Evolutionary conservation across 208 protist species (phyloP), one percentile per base, ranked within the genome.

Genomic region (Crithidia fasciculata): DNA sequence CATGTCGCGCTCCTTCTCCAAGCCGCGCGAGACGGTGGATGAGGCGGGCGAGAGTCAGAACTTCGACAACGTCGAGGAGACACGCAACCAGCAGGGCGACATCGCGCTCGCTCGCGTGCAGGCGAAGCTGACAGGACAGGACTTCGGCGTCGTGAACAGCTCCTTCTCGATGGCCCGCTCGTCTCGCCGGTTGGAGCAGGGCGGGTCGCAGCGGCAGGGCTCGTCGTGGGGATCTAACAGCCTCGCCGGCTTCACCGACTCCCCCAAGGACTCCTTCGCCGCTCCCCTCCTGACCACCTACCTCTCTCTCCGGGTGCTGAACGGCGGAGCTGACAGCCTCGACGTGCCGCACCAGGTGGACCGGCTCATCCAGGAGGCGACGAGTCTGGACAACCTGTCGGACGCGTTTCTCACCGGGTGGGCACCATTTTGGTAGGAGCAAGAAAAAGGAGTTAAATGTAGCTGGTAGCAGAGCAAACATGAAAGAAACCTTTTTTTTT

Each of bases 391-490:
- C 53, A 98, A 98, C 63, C 69, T 98, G 2, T 82, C 90, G 2
- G 92, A 96, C 43, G 94, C 94, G 8, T 98, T 92, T 72, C 81
- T 97, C 47, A 95, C 89, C 4, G 94, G 94, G 0, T 98, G 94
- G 94, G 91, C 90, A 40, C 94, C 94, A 8, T 98, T 96, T 78
- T 95, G 91, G 94, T 98, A 87, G 50, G 50, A 59, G 49, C 9
- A 4, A 56, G 3, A 64, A 44, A 2, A 40, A 43, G 50, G 44
- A 50, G 15, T n/a, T n/a, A n/a, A n/a, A n/a, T 28, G 0, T 28
- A 28, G 28, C 28, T 28, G 28, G 28, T 28, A 28, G 28, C 28
- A 1, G 28, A 28, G 28, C 28, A 1, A 28, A 1, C 28, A 28
- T 28, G 28, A 28, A 28, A 28, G 0, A 28, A 28, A n/a, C n/a